Percentiles rank a stretch among this genome's conserved stretches.
phyloP scores from a whole-genome alignment of 306 rosid genomes.

The Malus domestica region ASM211411v1 NC_041804.1:5945001-5945500 shows the following conservation, averaged over 20 bases:
- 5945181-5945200: conserved; percentile 17
- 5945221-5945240: conserved; percentile 64
- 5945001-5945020: conserved; percentile 51
- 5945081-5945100: conserved; percentile 37
- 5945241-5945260: conserved; percentile 57
- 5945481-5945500: too few relatives aligned
- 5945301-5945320: too few relatives aligned
- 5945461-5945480: neutral
- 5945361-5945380: too few relatives aligned
- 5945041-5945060: conserved; percentile 77
- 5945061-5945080: conserved; percentile 53
- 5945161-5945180: conserved; percentile 59
- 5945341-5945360: too few relatives aligned
- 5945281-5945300: neutral
- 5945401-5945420: too few relatives aligned
- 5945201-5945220: conserved; percentile 22
- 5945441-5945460: too few relatives aligned
- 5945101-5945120: neutral
- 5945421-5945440: too few relatives aligned
- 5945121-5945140: conserved; percentile 41
- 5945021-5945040: conserved; percentile 48
- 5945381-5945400: too few relatives aligned
- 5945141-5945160: conserved; percentile 53
- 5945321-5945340: too few relatives aligned
- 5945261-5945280: conserved; percentile 23